A percentile compares a stretch with the other conserved stretches of the same genome.
Evolutionary conservation across 2,329 filamentous ascomycete genomes (phyloP).

Genomic region (Cladosporium sp.): DNA sequence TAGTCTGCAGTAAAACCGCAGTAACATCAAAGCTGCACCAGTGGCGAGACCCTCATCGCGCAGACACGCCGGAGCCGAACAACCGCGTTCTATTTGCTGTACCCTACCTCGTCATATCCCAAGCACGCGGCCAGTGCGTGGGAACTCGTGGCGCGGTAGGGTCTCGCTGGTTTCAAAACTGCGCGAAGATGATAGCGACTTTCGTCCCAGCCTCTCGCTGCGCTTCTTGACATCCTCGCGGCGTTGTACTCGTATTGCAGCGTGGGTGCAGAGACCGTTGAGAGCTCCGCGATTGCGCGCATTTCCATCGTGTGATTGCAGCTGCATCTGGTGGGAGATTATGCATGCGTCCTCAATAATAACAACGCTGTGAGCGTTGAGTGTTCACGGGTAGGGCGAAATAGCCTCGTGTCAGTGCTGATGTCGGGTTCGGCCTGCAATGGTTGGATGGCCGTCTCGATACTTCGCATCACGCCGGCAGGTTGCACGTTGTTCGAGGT

Average conservation of each 20-base stretch:
- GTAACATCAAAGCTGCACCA: background rate
- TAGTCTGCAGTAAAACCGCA: background rate
- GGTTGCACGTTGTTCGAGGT: background rate
- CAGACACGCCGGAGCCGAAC: background rate
- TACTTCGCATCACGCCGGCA: background rate
- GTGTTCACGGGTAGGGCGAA: background rate
- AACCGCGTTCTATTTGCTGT: background rate
- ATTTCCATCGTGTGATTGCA: background rate
- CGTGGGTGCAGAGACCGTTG: background rate
- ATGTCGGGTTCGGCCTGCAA: background rate
- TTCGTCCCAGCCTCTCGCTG: slow-evolving; percentile 13
- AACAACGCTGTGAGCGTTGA: background rate
- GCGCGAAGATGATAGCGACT: background rate
- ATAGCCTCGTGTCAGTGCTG: background rate
- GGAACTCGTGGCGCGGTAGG: slow-evolving; percentile 7
- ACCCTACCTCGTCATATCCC: background rate
- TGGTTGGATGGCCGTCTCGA: background rate
- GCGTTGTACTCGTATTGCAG: background rate
- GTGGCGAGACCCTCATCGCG: background rate
- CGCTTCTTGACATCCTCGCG: background rate
- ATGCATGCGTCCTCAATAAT: background rate
- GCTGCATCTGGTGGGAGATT: background rate
- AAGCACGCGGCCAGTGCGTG: slow-evolving; percentile 5
- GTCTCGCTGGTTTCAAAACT: slow-evolving; percentile 4
- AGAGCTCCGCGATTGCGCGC: background rate